Conservation (phyloP, 2,329 filamentous ascomycete genomes). For the Penicillium sp. region DNA sequence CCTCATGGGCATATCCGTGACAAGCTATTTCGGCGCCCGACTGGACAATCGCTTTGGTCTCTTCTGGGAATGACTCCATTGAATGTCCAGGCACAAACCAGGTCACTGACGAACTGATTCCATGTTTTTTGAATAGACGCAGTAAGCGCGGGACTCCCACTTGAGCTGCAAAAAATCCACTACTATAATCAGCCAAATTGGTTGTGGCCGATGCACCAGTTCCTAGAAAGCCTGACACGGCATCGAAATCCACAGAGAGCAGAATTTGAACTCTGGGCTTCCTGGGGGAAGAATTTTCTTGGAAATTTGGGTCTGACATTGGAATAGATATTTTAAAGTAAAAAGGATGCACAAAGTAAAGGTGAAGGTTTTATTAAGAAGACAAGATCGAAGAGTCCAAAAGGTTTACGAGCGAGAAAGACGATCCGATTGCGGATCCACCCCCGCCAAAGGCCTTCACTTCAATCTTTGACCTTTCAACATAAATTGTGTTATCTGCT, state of each 20-base stretch:
- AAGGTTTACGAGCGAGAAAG: neutral
- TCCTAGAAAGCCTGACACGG: slow-evolving; percentile 60
- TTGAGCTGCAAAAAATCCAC: slow-evolving; percentile 56
- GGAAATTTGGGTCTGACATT: neutral
- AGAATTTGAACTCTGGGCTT: slow-evolving; percentile 20
- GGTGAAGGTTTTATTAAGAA: neutral
- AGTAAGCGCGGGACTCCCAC: slow-evolving; percentile 59
- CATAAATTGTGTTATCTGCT: neutral
- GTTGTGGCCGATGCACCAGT: slow-evolving; percentile 52
- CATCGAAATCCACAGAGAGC: slow-evolving; percentile 56
- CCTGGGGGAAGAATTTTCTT: neutral
- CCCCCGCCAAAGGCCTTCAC: neutral
- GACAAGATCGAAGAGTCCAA: neutral
- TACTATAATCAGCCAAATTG: slow-evolving; percentile 58
- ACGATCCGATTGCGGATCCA: slow-evolving; percentile 2
- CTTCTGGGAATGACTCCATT: slow-evolving; percentile 56
- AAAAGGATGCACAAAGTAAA: neutral
- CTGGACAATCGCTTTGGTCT: slow-evolving; percentile 52
- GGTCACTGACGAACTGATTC: slow-evolving; percentile 54
- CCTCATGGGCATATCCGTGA: slow-evolving; percentile 68
- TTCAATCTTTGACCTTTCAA: neutral
- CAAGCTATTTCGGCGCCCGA: slow-evolving; percentile 55
- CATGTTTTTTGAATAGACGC: slow-evolving; percentile 53
- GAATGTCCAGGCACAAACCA: slow-evolving; percentile 63
- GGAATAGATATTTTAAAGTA: neutral